These are phyloP conservation scores for Tolypocladium sp. DNA, from an alignment of 2,329 filamentous ascomycete genomes.

Conservation along the genomic window DNA sequence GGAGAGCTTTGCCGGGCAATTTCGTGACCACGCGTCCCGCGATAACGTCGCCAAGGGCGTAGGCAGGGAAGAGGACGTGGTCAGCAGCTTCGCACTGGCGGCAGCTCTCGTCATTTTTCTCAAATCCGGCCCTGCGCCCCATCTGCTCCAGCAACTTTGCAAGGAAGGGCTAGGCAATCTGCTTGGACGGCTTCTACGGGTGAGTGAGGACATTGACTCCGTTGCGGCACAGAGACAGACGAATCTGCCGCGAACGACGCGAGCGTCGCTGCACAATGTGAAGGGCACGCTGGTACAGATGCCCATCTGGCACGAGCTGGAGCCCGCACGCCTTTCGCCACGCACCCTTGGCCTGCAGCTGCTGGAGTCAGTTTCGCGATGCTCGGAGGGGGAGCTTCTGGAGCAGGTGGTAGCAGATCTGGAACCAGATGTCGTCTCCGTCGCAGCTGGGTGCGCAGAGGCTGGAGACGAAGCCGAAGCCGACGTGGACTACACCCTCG, in stretches of 20 bases:
- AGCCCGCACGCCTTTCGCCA: conserved; percentile 46
- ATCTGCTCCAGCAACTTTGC: conserved; percentile 48
- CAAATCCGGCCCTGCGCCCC: conserved; percentile 48
- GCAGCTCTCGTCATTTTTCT: conserved; percentile 56
- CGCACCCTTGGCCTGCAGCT: conserved; percentile 55
- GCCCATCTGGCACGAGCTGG: conserved; percentile 49
- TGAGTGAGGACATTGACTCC: conserved; percentile 44
- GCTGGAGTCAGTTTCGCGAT: conserved; percentile 35
- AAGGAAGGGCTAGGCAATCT: conserved; percentile 44
- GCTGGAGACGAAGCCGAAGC: conserved; percentile 5
- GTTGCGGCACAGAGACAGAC: conserved; percentile 55
- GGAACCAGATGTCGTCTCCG: conserved; percentile 13
- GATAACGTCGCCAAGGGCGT: conserved; percentile 57
- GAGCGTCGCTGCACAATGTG: conserved; percentile 44
- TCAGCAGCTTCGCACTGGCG: conserved; percentile 55
- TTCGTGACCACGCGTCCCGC: conserved; percentile 66
- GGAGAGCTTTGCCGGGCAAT: conserved; percentile 57
- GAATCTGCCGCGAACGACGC: conserved; percentile 60
- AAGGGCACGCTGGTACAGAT: conserved; percentile 42
- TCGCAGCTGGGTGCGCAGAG: conserved; percentile 13
- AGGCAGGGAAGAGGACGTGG: conserved; percentile 47
- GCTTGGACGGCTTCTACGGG: conserved; percentile 44
- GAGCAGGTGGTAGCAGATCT: conserved; percentile 19
- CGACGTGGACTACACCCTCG: conserved; percentile 32
- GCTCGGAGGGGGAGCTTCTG: conserved; percentile 16